phyloP scores from a whole-genome alignment of 1,284 basidiomycete species.

The Cerioporus squamosus region DNA sequence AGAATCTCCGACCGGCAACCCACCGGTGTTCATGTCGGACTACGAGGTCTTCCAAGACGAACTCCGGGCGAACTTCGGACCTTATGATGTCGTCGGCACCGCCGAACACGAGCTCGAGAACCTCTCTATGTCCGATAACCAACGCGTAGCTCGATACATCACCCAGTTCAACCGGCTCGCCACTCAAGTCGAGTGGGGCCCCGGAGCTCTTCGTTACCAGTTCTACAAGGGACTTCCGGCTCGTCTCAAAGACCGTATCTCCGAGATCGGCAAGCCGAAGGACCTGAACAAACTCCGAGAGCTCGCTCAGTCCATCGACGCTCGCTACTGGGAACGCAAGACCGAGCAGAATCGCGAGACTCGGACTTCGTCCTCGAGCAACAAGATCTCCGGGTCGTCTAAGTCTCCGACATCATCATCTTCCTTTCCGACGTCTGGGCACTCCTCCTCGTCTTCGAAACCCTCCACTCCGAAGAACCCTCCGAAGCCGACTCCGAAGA shows the following conservation, averaged over 20 bases:
- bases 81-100: slow-evolving; percentile 2
- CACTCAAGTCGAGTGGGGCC: slow-evolving; percentile 4
- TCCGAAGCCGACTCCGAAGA: background rate
- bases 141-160: slow-evolving; percentile 2
- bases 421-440: too few relatives aligned
- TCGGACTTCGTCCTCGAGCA: background rate
- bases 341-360: background rate
- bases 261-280: slow-evolving; percentile 5
- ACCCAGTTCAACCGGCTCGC: slow-evolving; percentile 5
- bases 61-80: slow-evolving; percentile 9
- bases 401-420: background rate
- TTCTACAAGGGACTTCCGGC: slow-evolving; percentile 10
- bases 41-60: slow-evolving; percentile 10
- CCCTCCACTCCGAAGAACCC: background rate
- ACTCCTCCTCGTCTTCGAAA: background rate
- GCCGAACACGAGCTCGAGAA: slow-evolving; percentile 8
- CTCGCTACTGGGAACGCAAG: slow-evolving; percentile 10
- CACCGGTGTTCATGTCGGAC: slow-evolving; percentile 3
- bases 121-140: slow-evolving; percentile 7
- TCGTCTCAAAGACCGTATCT: slow-evolving; percentile 7
- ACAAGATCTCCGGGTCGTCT: background rate
- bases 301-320: slow-evolving; percentile 5
- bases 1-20: background rate
- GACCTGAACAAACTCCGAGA: background rate
- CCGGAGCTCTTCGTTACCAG: background rate